Base-by-base conservation (phyloP, 805 yeast genomes). In the Wickerhamomyces ciferrii region DNA sequence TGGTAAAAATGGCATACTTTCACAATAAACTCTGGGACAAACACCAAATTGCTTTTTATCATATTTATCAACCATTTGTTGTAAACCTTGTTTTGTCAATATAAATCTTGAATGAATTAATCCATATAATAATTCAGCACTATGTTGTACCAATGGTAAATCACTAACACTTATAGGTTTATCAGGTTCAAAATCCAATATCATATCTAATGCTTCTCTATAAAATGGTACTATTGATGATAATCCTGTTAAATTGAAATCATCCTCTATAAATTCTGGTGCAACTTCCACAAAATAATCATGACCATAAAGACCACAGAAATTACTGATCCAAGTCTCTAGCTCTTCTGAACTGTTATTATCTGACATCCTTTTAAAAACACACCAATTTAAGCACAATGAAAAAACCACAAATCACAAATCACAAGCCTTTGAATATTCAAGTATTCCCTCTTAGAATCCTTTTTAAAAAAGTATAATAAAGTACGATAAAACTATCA, bases 201-300 rank as follows among this genome's bases (percentile, higher is more conserved):
- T 88, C 55, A 92, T 76, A 66, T 92, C 97, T 51, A 92, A 69
- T 2, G 98, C 96, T 60, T 90, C 96, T 59, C 92, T 72, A 65
- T 91, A 94, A 62, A 83, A 87, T 4, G 97, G 96, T 10, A 94
- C 96, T 48, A 87, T 81, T 53, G 83, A 77, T 29, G 85, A 75
- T 44, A 94, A 74, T 1, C 98, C 97, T 1, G 98, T 91, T 58
- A 94, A 74, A 62, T 94, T 94, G 74, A 94, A 94, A 55, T 94
- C 98, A 66, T 94, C 99, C 58, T 91, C 97, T 50, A 94, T 88
- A 65, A 90, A 94, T 43, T 89, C 97, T 42, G 87, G 89, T 1
- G 90, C 76, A 6, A 94, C 96, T 55, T 91, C 95, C 39, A 91
- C 96, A 65, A 90, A 90, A 63, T 83, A 92, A 61, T 94, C 95